Base-by-base conservation (phyloP, 78 protist species). In the Isochrysis galbana region DNA sequence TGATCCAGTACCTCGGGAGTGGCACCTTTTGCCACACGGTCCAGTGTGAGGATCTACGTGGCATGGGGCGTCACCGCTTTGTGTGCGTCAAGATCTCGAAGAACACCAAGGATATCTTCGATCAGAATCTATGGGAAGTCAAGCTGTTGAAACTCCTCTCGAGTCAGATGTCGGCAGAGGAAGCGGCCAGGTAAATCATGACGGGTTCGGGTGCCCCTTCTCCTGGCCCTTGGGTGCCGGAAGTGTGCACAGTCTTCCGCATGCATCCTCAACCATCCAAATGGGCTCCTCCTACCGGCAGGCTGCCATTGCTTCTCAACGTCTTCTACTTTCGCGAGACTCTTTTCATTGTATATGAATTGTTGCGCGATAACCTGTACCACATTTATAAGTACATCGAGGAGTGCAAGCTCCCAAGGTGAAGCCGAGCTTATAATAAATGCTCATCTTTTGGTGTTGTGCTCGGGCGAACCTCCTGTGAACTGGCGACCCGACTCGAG, bases 251-350 rank as follows among this genome's bases (percentile, higher is more conserved):
- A n/a, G n/a, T n/a, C n/a, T n/a, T n/a, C n/a, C n/a, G n/a, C n/a
- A n/a, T n/a, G n/a, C n/a, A n/a, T n/a, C n/a, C n/a, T n/a, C n/a
- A n/a, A n/a, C n/a, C n/a, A n/a, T n/a, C n/a, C n/a, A n/a, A n/a
- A n/a, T n/a, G n/a, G n/a, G n/a, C n/a, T n/a, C n/a, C n/a, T n/a
- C n/a, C n/a, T n/a, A 3, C 45, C 80, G 7, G 80, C 91, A 95
- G 86, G 83, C 83, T 97, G 47, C 94, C 96, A 34, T 80, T 84
- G 36, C 39, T 39, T 11, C 91, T 51, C 4, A 55, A 51, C 32
- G 74, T 44, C 91, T 97, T 97, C 91, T 97, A 97, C 93, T 93
- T 45, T 92, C 90, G 93, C 78, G 98, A 97, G 82, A 96, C 96
- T 44, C 72, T 97, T 47, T 95, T 97, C 95, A 74, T 97, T 45